Conservation (phyloP, 1,139 yeast species). For the Wickerhamomyces sp. region DNA sequence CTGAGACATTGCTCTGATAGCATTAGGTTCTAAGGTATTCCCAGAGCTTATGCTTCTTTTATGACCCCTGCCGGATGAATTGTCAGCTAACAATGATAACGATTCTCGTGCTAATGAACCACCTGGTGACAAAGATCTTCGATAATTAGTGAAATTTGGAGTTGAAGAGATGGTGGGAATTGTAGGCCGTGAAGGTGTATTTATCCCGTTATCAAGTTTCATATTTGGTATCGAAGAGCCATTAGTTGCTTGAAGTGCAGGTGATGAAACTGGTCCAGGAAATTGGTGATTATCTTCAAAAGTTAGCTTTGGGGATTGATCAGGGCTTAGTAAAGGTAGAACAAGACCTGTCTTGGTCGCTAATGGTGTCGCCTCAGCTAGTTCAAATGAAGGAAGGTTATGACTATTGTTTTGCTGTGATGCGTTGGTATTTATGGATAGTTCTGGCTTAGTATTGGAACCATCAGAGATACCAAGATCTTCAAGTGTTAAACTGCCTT, state of each 20-base stretch:
- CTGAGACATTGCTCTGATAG: slow-evolving; percentile 3
- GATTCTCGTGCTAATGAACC: slow-evolving; percentile 3
- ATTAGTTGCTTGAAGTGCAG: too few species aligned
- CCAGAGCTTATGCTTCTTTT: slow-evolving; percentile 10
- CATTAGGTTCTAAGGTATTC: slow-evolving; percentile 1
- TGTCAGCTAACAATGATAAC: neutral
- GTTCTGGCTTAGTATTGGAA: neutral
- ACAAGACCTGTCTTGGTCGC: too few species aligned
- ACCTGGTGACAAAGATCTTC: slow-evolving; percentile 15
- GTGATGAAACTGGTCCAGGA: neutral
- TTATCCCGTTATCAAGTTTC: neutral
- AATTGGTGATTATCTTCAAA: neutral
- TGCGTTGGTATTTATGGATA: neutral
- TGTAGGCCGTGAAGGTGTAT: neutral
- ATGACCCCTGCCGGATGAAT: neutral
- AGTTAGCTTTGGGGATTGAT: neutral
- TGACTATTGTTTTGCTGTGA: too few species aligned
- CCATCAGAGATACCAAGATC: slow-evolving; percentile 38
- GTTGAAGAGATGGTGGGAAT: neutral
- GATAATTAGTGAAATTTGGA: neutral
- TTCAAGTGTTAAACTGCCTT: slow-evolving; percentile 64
- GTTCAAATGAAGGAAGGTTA: neutral
- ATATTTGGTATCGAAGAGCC: neutral
- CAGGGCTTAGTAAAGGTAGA: neutral
- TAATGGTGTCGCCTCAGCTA: too few species aligned